Percentiles rank a stretch among this genome's conserved stretches.
These are phyloP conservation scores for Xylariales sp. DNA, from an alignment of 2,329 filamentous ascomycete species.

Conservation along the genomic window DNA sequence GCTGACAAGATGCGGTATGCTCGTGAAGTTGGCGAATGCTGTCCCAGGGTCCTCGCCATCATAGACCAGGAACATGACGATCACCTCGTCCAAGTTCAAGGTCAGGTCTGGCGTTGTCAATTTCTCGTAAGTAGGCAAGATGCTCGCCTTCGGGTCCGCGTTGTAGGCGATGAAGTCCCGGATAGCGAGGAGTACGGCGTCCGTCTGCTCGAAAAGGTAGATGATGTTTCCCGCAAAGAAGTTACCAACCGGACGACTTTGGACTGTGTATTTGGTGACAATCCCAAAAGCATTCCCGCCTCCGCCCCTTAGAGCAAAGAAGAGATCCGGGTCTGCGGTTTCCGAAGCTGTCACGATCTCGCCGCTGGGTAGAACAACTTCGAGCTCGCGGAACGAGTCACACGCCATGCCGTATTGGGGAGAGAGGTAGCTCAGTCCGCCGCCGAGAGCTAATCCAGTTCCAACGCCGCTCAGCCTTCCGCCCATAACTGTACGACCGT, in stretches of 20 bases:
- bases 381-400: conserved; percentile 23
- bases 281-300: conserved; percentile 24
- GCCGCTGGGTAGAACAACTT: conserved; percentile 25
- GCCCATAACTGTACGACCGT: conserved; percentile 21
- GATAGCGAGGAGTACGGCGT: conserved; percentile 23
- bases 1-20: conserved; percentile 24
- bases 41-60: conserved; percentile 26
- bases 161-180: conserved; percentile 27
- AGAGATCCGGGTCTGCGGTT: conserved; percentile 21
- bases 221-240: conserved; percentile 25
- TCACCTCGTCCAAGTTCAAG: conserved; percentile 26
- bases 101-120: conserved; percentile 21
- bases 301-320: conserved; percentile 22
- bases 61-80: conserved; percentile 31
- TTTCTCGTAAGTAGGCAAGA: conserved; percentile 29
- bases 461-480: conserved; percentile 21
- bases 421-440: conserved; percentile 22
- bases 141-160: conserved; percentile 27
- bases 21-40: conserved; percentile 28
- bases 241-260: conserved; percentile 20
- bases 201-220: conserved; percentile 22
- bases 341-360: conserved; percentile 17
- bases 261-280: conserved; percentile 19
- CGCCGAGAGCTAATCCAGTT: conserved; percentile 21
- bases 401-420: conserved; percentile 24